These are phyloP conservation scores for Pyrenophora tritici-repentis DNA, from an alignment of 2,329 filamentous ascomycete species.

Conservation along the genomic window DNA sequence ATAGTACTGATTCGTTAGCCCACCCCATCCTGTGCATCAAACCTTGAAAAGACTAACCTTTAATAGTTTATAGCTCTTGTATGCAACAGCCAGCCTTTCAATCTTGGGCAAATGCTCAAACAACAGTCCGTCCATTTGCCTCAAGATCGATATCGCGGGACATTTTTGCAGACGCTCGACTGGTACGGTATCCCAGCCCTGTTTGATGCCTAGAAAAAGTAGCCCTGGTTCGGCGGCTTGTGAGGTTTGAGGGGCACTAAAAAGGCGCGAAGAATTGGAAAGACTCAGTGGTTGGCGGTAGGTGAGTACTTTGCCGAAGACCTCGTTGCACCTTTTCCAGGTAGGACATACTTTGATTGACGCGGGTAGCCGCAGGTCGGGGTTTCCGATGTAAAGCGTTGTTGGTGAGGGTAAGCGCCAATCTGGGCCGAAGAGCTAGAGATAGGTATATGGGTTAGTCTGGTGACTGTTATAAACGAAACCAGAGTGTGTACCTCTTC, in stretches of 20 bases:
- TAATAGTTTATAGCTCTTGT: constrained; percentile 44
- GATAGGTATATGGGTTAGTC: too few relatives aligned
- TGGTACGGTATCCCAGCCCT: constrained; percentile 33
- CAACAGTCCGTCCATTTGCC: constrained; percentile 37
- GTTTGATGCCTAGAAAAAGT: constrained; percentile 36
- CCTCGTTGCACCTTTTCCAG: constrained; percentile 39
- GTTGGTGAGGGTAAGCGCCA: constrained; percentile 39
- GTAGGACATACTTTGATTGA: constrained; percentile 27
- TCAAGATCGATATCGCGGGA: constrained; percentile 35
- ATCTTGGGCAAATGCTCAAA: constrained; percentile 33
- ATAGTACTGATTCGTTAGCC: constrained; percentile 31
- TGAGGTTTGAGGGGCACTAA: neutral
- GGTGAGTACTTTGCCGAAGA: constrained; percentile 36
- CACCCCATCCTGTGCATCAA: neutral
- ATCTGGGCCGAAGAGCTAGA: constrained; percentile 36
- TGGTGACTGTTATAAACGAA: neutral
- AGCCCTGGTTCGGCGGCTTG: constrained; percentile 32
- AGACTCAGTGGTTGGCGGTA: constrained; percentile 8
- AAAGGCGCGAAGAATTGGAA: neutral
- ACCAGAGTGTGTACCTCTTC: constrained; percentile 21
- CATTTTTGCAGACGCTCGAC: constrained; percentile 34
- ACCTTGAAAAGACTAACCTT: constrained; percentile 20
- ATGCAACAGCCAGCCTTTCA: constrained; percentile 34
- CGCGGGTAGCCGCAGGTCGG: constrained; percentile 5
- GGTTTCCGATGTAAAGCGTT: constrained; percentile 36